Conservation (phyloP, 225 moss, liverwort and hornwort species). For the Ulota crispa region DNA sequence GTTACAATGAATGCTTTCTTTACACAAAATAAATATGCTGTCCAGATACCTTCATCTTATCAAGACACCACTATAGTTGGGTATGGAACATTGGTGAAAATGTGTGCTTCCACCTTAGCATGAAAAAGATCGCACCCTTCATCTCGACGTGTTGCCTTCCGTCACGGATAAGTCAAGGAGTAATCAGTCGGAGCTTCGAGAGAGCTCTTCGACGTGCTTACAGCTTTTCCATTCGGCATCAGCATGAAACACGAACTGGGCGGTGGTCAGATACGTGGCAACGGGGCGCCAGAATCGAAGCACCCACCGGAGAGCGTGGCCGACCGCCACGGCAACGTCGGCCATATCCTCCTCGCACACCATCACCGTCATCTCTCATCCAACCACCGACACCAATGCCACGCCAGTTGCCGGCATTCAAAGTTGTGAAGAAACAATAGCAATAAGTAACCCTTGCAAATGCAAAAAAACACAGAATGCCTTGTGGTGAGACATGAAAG, state of each 20-base stretch:
- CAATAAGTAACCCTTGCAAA: background rate
- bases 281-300: background rate
- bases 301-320: background rate
- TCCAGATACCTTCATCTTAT: too few species aligned
- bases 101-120: too few species aligned
- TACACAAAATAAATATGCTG: too few species aligned
- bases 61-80: too few species aligned
- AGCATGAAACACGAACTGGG: slow-evolving; percentile 17
- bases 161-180: too few species aligned
- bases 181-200: background rate
- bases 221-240: slow-evolving; percentile 28
- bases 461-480: background rate
- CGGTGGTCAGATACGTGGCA: slow-evolving; percentile 2
- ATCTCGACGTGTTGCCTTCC: too few species aligned
- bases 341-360: slow-evolving; percentile 27
- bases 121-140: too few species aligned
- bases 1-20: too few species aligned
- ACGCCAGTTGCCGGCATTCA: too few species aligned
- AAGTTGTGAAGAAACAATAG: too few species aligned
- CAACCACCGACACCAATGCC: background rate
- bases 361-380: background rate
- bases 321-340: slow-evolving; percentile 11
- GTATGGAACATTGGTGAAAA: too few species aligned
- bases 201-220: background rate
- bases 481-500: background rate